These are phyloP conservation scores for Polyporus arcularius DNA, from an alignment of 768 basidiomycete genomes.

Conservation along the genomic window DNA sequence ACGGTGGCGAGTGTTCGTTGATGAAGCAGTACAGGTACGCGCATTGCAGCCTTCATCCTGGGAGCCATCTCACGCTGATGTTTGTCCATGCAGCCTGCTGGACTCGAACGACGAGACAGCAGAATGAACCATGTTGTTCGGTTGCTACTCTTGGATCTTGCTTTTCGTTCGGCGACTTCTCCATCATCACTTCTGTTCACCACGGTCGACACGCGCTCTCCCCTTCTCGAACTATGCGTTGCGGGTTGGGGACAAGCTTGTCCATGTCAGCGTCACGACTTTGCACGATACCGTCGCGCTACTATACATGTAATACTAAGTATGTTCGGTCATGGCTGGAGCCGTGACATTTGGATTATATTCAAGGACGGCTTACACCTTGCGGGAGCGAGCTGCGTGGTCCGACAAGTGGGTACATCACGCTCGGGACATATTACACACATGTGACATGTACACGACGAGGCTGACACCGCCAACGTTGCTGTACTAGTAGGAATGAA, in stretches of 20 bases:
- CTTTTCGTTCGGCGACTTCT: neutral
- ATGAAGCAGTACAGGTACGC: slow-evolving; percentile 89
- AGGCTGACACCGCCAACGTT: too few species aligned
- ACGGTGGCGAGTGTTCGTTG: slow-evolving; percentile 91
- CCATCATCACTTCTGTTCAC: neutral
- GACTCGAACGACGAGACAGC: slow-evolving; percentile 29
- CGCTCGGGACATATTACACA: too few species aligned
- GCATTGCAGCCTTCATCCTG: too few species aligned
- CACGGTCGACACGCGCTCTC: neutral
- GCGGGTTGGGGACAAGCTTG: neutral
- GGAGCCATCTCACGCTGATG: neutral
- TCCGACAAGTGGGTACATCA: too few species aligned
- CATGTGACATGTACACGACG: too few species aligned
- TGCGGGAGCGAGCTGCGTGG: too few species aligned
- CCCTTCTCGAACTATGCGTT: too few species aligned
- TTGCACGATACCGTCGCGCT: neutral
- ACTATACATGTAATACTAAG: slow-evolving; percentile 2
- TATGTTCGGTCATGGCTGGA: neutral
- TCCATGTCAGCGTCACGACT: neutral
- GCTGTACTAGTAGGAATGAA: too few species aligned
- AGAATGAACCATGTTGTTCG: neutral
- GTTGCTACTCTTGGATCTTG: neutral
- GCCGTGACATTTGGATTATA: neutral
- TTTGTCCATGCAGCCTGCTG: slow-evolving; percentile 18
- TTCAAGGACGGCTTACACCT: too few species aligned